Evolutionary conservation across 164 flowering plant species (phyloP).

Genomic region (Annona squamosa): DNA sequence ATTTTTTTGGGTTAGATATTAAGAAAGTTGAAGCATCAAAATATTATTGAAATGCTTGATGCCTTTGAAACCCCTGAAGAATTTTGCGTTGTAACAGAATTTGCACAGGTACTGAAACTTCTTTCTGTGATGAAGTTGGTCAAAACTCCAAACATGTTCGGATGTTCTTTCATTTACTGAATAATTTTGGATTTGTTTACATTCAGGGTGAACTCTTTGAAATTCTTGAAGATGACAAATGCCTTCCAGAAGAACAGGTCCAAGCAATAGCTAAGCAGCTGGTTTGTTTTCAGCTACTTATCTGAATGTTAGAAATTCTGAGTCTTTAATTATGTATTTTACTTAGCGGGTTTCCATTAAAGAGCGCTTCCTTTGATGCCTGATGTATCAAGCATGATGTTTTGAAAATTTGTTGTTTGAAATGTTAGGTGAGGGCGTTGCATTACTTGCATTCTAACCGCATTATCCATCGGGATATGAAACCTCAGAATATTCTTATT

Average conservation of each 20-base stretch:
- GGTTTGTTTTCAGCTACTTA: conserved; percentile 34
- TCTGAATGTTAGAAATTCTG: not conserved
- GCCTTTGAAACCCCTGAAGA: conserved; percentile 90
- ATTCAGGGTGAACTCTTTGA: conserved; percentile 93
- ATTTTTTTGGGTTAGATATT: conserved; percentile 54
- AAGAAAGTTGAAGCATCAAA: conserved; percentile 87
- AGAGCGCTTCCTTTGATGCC: not conserved
- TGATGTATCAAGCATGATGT: too few relatives aligned
- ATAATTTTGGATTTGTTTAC: not conserved
- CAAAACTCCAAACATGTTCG: not conserved
- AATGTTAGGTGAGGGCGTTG: conserved; percentile 81
- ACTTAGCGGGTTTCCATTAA: not conserved
- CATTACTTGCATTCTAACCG: conserved; percentile 94
- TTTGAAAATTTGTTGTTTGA: not conserved
- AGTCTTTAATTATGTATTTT: not conserved
- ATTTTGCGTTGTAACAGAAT: conserved; percentile 96
- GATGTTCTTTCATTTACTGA: conserved; percentile 2
- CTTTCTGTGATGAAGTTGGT: not conserved
- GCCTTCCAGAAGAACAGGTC: conserved; percentile 95
- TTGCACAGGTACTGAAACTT: conserved; percentile 65
- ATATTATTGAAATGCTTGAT: conserved; percentile 97
- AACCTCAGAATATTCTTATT: conserved; percentile 96
- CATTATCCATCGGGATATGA: conserved; percentile 98
- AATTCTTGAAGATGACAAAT: conserved; percentile 91
- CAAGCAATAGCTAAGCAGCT: conserved; percentile 96